Evolutionary conservation across 2,329 filamentous ascomycete species (phyloP).

Genomic region (Botrytis porri): DNA sequence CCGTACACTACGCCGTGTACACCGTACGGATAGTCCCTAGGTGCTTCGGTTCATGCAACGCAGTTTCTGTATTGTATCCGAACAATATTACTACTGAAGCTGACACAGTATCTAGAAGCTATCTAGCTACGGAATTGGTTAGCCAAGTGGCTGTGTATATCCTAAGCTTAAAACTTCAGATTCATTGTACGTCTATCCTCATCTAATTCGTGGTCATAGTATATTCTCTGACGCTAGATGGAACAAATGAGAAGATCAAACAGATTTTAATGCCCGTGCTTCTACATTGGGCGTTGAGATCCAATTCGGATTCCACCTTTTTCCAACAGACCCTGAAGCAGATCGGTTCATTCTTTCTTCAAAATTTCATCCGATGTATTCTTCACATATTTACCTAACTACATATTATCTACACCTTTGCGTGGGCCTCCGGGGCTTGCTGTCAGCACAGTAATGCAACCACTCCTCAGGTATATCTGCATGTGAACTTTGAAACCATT

Average conservation of each 20-base stretch:
- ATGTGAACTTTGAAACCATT: constrained; percentile 1
- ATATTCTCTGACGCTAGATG: constrained; percentile 20
- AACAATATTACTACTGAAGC: constrained; percentile 1
- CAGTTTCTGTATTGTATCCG: constrained; percentile 14
- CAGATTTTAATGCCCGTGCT: constrained; percentile 8
- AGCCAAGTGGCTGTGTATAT: constrained; percentile 7
- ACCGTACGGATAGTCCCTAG: constrained; percentile 3
- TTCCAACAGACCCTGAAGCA: constrained; percentile 16
- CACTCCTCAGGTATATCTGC: constrained; percentile 16
- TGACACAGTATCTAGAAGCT: background rate
- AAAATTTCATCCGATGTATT: constrained; percentile 19
- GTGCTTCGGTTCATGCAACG: constrained; percentile 4
- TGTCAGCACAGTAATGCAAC: constrained; percentile 7
- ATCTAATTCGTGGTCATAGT: constrained; percentile 1
- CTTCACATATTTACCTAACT: constrained; percentile 9
- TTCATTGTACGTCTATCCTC: constrained; percentile 4
- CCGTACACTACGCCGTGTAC: background rate
- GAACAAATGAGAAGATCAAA: constrained; percentile 18
- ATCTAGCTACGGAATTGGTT: background rate
- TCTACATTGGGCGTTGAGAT: constrained; percentile 13
- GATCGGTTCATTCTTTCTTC: constrained; percentile 17
- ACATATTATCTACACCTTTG: background rate
- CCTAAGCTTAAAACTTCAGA: constrained; percentile 13
- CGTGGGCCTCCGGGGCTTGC: constrained; percentile 10
- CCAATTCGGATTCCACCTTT: background rate